Percentiles rank a stretch among this genome's conserved stretches.
These are phyloP conservation scores for Chalaropsis ovoidea DNA, from an alignment of 2,329 filamentous ascomycete species.

Conservation along the genomic window DNA sequence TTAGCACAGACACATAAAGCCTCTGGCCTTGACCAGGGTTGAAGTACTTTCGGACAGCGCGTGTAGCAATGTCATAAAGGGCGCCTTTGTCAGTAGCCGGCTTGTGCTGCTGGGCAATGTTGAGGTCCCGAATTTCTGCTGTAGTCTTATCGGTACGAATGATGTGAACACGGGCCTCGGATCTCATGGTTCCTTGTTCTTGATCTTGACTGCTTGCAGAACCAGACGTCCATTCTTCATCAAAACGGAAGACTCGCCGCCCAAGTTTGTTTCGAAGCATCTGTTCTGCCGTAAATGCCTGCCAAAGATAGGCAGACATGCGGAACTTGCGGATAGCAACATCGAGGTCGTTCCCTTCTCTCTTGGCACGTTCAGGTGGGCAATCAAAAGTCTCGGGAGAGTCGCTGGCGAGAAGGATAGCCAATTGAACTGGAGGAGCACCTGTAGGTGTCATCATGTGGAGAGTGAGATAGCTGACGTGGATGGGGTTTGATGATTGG, in stretches of 20 bases:
- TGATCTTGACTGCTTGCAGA: slow-evolving; percentile 67
- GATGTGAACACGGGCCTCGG: slow-evolving; percentile 81
- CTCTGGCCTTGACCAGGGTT: slow-evolving; percentile 64
- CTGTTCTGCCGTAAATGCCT: slow-evolving; percentile 92
- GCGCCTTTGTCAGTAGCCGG: slow-evolving; percentile 60
- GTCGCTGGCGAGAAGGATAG: slow-evolving; percentile 78
- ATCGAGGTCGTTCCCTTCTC: slow-evolving; percentile 72
- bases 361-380: slow-evolving; percentile 60
- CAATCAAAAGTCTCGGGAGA: slow-evolving; percentile 80
- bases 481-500: slow-evolving; percentile 55
- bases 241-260: slow-evolving; percentile 75
- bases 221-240: slow-evolving; percentile 88
- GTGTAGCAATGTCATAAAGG: slow-evolving; percentile 64
- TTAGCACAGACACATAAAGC: slow-evolving; percentile 75
- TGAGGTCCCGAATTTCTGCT: slow-evolving; percentile 67
- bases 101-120: slow-evolving; percentile 67
- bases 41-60: slow-evolving; percentile 72
- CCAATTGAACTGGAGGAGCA: slow-evolving; percentile 76
- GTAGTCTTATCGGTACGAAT: slow-evolving; percentile 76
- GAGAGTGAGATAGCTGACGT: slow-evolving; percentile 69
- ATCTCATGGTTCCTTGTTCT: slow-evolving; percentile 63
- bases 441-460: slow-evolving; percentile 76
- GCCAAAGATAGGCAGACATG: slow-evolving; percentile 94
- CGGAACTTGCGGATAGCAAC: slow-evolving; percentile 80
- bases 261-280: slow-evolving; percentile 87